Base-by-base conservation (phyloP, 192 early-diverging fungal genomes). In the Gamsiella multidivaricata region DNA sequence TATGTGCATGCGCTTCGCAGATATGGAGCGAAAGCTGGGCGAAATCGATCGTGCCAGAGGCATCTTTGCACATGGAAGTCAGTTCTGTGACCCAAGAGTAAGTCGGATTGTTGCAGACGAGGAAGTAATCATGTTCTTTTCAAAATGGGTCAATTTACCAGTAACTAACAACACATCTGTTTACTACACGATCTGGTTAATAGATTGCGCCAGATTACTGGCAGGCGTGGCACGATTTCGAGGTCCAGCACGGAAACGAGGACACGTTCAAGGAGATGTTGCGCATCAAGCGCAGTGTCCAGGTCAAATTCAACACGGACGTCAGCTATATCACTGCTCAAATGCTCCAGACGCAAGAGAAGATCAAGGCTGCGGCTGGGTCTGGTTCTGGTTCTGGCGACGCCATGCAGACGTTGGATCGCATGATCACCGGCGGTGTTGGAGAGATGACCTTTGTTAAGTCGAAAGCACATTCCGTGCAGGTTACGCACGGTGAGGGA, bases 251-350 rank as follows among this genome's bases (percentile, higher is more conserved):
- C 66, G 98, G 98, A 33, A 98, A 96, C 75, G 97, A 99, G 75
- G 96, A 98, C 49, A 96, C 97, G 4, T 98, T 97, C 84, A 96
- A 95, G 83, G 97, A 98, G 67, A 97, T 97, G 96, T 87, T 99
- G 47, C 84, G 96, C 61, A 91, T 97, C 66, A 96, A 96, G 79
- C 93, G 97, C 8, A 88, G 89, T 41, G 93, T 94, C 5, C 91
- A 93, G 78, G 92, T 95, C 23, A 90, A 91, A 50, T 94, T 85
- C 81, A 93, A 91, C 61, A 92, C 92, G 6, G 95, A 97, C 54
- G 90, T 80, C 49, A 76, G 66, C 20, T 72, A 69, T 42, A 69
- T 72, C 32, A 79, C 68, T n/a, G 65, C 71, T 3, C 68, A 70
- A 66, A 49, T 78, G 74, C 55, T 78, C n/a, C 65, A 67, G 45